These are phyloP conservation scores for Rubia yunnanensis DNA, from an alignment of 257 asterid genomes.

Conservation along the genomic window DNA sequence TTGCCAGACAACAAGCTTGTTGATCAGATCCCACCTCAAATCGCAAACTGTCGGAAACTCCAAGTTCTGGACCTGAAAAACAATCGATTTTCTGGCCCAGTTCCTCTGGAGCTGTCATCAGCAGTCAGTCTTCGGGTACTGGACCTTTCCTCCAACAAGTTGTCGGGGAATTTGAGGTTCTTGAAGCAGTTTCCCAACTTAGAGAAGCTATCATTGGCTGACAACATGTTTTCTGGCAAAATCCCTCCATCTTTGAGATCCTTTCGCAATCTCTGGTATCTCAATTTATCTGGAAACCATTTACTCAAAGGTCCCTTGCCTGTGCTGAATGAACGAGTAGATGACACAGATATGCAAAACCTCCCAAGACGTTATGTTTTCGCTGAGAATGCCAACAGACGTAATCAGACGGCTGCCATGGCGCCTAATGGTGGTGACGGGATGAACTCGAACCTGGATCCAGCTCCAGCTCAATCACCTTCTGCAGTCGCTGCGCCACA, in stretches of 20 bases:
- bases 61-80: constrained; percentile 47
- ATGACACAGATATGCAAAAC: constrained; percentile 4
- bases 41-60: constrained; percentile 42
- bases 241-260: constrained; percentile 51
- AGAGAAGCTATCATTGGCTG: constrained; percentile 63
- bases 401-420: constrained; percentile 19
- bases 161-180: constrained; percentile 58
- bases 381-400: constrained; percentile 32
- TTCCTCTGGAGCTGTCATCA: constrained; percentile 52
- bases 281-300: constrained; percentile 63
- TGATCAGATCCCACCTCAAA: constrained; percentile 55
- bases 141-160: constrained; percentile 52
- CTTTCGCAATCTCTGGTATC: constrained; percentile 50
- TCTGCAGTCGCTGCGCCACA: constrained; percentile 4
- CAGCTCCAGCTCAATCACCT: constrained; percentile 21
- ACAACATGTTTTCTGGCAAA: constrained; percentile 56
- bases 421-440: constrained; percentile 29
- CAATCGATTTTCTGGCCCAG: constrained; percentile 49
- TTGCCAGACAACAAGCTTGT: constrained; percentile 43
- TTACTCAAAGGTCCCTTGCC: constrained; percentile 41
- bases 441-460: not conserved
- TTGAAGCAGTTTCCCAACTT: constrained; percentile 62
- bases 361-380: constrained; percentile 47
- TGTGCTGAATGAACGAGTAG: constrained; percentile 14
- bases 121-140: constrained; percentile 42